Evolutionary conservation across 2,329 filamentous ascomycete genomes (phyloP).

Genomic region (Botrytis deweyae): DNA sequence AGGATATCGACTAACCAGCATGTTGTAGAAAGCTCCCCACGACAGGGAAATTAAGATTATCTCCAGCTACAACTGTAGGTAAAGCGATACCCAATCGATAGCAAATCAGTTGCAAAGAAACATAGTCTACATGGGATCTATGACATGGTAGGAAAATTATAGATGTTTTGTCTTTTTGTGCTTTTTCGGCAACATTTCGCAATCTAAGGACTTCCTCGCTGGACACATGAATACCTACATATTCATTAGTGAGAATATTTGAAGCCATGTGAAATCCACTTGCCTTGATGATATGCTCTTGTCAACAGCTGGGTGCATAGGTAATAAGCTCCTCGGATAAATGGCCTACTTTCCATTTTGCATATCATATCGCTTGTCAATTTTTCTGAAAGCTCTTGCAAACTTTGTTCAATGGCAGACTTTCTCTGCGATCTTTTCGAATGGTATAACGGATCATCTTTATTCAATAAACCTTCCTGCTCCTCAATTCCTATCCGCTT

Average conservation of each 20-base stretch:
- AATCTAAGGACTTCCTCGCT: conserved; percentile 88
- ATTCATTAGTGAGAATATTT: background rate
- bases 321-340: conserved; percentile 92
- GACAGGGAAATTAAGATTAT: conserved; percentile 92
- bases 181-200: conserved; percentile 76
- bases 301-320: conserved; percentile 83
- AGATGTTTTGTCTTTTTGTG: conserved; percentile 84
- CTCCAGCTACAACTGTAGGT: conserved; percentile 89
- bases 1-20: conserved; percentile 55
- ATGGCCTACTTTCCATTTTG: conserved; percentile 94
- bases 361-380: conserved; percentile 97
- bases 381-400: conserved; percentile 79
- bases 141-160: conserved; percentile 96
- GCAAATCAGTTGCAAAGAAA: conserved; percentile 91
- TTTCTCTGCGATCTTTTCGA: conserved; percentile 55
- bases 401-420: conserved; percentile 66
- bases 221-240: conserved; percentile 77
- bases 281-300: conserved; percentile 88
- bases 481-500: conserved; percentile 74
- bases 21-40: conserved; percentile 90
- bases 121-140: conserved; percentile 93
- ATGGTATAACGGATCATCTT: conserved; percentile 54
- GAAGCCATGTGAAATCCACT: conserved; percentile 20
- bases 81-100: conserved; percentile 87
- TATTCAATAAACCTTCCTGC: conserved; percentile 65